Base-by-base conservation (phyloP, 2,329 filamentous ascomycete species). In the Elsinoe arachidis region DNA sequence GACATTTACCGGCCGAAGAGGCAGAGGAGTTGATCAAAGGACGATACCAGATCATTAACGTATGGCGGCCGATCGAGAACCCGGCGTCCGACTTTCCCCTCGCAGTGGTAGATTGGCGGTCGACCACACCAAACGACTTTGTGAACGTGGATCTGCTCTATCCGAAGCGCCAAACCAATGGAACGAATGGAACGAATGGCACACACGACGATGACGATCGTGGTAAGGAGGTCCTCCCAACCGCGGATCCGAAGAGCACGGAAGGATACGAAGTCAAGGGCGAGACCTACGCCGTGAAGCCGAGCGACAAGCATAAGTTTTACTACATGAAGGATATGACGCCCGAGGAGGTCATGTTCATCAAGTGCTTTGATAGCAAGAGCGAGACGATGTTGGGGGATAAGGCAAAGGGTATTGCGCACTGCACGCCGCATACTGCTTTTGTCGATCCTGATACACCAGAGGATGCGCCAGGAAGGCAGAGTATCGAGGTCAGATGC, bases 401-500 rank as follows among this genome's bases (percentile, higher is more conserved):
- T 52, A 66, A 73, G 1, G 67, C 63, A 55, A 61, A 70, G 38
- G 73, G 74, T 0, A 55, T 75, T 3, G 74, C 74, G 11, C 65
- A 76, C 3, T 64, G 74, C 47, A 76, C 74, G 33, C 84, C 89
- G 12, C 89, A 95, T 72, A 85, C 85, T 9, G 90, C 90, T 0
- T 96, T 96, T 71, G 75, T 79, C 38, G 87, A 96, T 68, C 85
- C 87, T 1, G 76, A 85, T 59, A 89, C 87, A 1, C 80, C 83
- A 2, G 73, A 78, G 15, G 86, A 85, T 46, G 88, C 87, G 3
- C 82, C 84, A 61, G 81, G 80, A 0, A 79, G 90, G 62, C 88
- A 95, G 76, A 95, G 61, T 37, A 63, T 63, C n/a, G 62, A 63
- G 54, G 61, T 63, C 30, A 60, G 61, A 54, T 84, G 88, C 35